phyloP scores from a whole-genome alignment of 352 stramenopile species.

The Thalassiosira hispida region DNA sequence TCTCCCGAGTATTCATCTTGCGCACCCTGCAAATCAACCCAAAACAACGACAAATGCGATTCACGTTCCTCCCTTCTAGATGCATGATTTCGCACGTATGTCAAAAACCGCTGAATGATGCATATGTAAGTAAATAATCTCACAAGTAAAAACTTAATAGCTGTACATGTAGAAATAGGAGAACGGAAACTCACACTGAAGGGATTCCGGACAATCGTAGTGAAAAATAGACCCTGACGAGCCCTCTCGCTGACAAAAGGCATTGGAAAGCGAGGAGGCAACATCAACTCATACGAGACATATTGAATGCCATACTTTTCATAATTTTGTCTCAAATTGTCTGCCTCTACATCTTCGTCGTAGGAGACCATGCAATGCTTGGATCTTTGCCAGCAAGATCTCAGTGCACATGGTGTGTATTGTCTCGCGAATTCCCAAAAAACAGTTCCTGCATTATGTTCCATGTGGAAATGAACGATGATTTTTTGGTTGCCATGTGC shows the following conservation, averaged over 20 bases:
- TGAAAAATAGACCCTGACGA: conserved; percentile 46
- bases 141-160: too few relatives aligned
- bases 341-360: conserved; percentile 48
- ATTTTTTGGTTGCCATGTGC: conserved; percentile 33
- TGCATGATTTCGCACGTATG: conserved; percentile 15
- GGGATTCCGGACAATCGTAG: conserved; percentile 51
- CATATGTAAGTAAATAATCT: too few relatives aligned
- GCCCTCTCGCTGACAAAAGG: conserved; percentile 50
- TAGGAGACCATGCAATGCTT: conserved; percentile 57
- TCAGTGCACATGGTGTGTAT: conserved; percentile 38
- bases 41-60: too few relatives aligned
- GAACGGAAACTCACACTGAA: conserved; percentile 34
- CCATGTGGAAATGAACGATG: conserved; percentile 56
- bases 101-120: conserved; percentile 22
- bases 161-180: too few relatives aligned
- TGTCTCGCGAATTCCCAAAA: conserved; percentile 25
- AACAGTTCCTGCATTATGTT: conserved; percentile 52
- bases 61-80: too few relatives aligned
- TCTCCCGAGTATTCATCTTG: conserved; percentile 33
- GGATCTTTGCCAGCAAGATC: conserved; percentile 39
- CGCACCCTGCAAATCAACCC: conserved; percentile 29
- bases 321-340: conserved; percentile 53
- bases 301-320: conserved; percentile 50
- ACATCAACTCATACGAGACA: conserved; percentile 53
- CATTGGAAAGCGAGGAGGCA: conserved; percentile 49